Base-by-base conservation (phyloP, 2,329 filamentous ascomycete genomes). In the Tolypocladium sp. region DNA sequence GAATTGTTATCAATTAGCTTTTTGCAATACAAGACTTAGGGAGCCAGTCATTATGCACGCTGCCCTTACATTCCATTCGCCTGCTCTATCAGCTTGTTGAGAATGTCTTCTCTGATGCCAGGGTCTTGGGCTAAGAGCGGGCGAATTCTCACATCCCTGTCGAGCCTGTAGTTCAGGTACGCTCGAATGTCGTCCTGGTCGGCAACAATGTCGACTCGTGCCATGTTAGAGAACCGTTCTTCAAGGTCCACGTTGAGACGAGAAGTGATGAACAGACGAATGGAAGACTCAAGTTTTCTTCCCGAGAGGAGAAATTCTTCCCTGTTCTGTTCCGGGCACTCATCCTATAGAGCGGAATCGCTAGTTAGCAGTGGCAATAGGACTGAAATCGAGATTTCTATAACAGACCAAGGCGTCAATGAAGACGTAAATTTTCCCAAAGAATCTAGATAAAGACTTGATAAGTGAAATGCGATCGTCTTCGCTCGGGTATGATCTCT, bases 341-440 rank as follows among this genome's bases (percentile, higher is more conserved):
- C 59, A 51, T 61, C 59, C 59, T 61, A 49, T 54, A n/a, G 13
- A 30, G 27, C 27, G 27, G 27, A 5, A 30, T 30, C 27, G 27
- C 27, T 5, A 5, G 27, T 58, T 41, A 58, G 49, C 41, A 25
- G 44, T 5, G 5, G 27, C 22, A 35, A 41, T 2, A 12, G 25
- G 42, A 53, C n/a, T 2, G 22, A 22, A 35, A 52, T 51, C n/a
- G n/a, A n/a, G n/a, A 30, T n/a, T 52, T 33, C 40, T 22, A 42
- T 57, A 61, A 57, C 57, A 61, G n/a, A 30, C 27, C 27, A 30
- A 55, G 30, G 59, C 59, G 42, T 61, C 59, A 30, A 61, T 58
- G 33, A 61, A 61, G 25, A 58, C 55, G 27, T 44, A 61, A 22
- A 53, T 35, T 55, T 57, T 61, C 15, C 37, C 35, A 30, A 58